Evolutionary conservation across 805 yeast species (phyloP), one percentile per base, ranked within the genome.

Genomic region (Pichia manshurica): DNA sequence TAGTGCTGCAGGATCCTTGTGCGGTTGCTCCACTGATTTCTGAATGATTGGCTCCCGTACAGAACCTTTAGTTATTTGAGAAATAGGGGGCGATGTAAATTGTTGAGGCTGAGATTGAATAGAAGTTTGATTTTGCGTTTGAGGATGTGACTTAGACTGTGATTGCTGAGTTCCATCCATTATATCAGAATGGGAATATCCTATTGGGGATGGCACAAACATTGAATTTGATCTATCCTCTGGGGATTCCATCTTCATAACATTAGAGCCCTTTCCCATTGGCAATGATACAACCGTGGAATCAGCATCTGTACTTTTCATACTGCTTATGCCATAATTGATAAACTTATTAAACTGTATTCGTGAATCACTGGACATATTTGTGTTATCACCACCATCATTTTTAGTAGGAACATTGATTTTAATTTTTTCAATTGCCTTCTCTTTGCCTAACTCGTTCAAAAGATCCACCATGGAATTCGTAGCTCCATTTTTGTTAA

Each of bases 381-480:
- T 48, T 17, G 53, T 56, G 45, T 60, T 61, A 48, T 62, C 65
- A 15, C 65, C 64, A 29, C 52, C 58, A 25, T 47, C 54, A 33
- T 54, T 55, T 47, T 5, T 3, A 25, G 53, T 54, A 4, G 29
- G 1, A 46, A 57, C 34, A 9, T 61, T 56, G 23, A 61, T 49
- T 43, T 49, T 59, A 43, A 66, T 62, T 44, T 54, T 61, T 48
- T 68, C 72, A n/a, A 68, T 64, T 2, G 71, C 72, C 44, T 65
- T 71, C 52, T 77, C 80, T 44, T 70, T 69, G 9, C 75, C 81
- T 46, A 78, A 69, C 59, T 79, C 81, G 53, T 79, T 76, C 48
- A 73, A 60, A 39, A 79, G 63, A 34, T 71, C 72, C 49, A 78
- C 66, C 65, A 78, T 76, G 13, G 82, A 81, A 50, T 74, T 73